Evolutionary conservation across 2,329 filamentous ascomycete genomes (phyloP), one percentile per base, ranked within the genome.

Genomic region (Pestalotiopsis fici): DNA sequence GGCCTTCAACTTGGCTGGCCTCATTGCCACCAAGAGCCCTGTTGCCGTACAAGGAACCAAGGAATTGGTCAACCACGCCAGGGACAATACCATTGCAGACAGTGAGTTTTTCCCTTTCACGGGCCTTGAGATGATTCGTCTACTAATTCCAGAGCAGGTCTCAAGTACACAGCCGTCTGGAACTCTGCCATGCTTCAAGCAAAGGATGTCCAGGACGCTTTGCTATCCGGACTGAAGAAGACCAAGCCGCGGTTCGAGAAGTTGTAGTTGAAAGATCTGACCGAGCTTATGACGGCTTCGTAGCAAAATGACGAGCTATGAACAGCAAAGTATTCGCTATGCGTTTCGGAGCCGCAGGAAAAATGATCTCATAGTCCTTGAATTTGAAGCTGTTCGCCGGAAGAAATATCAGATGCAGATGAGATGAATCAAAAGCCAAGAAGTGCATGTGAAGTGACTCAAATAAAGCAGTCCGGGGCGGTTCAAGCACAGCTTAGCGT

Each of bases 161-260:
- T 98, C 77, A 88, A 88, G 67, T 98, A 97, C 79, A 97, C 95
- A 3, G 86, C 88, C 12, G 86, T 96, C 1, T 98, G 95, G 95
- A 98, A 98, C 76, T 87, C 89, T 73, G 92, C 90, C 2, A 92
- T 93, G 75, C 77, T 97, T 73, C 95, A 98, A 83, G 92, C 93
- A 6, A 83, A 85, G 64, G 95, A 98, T 83, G 86, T 97, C 56
- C 82, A 88, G 75, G 83, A 86, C 68, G 94, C 95, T 0, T 83
- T 98, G 77, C 76, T 92, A 77, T 93, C 92, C 50, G 92, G 92
- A 9, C 78, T 97, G 70, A 86, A 92, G 79, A 97, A 92, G 86
- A 90, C 85, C 71, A 95, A 88, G 76, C 91, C 94, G 13, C 92
- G 84, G 21, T 98, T 97, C 82, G 91, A 91, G 78, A 98, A 98